Evolutionary conservation across 345 rosid genomes (phyloP).

Genomic region (Excoecaria cochinchinensis): DNA sequence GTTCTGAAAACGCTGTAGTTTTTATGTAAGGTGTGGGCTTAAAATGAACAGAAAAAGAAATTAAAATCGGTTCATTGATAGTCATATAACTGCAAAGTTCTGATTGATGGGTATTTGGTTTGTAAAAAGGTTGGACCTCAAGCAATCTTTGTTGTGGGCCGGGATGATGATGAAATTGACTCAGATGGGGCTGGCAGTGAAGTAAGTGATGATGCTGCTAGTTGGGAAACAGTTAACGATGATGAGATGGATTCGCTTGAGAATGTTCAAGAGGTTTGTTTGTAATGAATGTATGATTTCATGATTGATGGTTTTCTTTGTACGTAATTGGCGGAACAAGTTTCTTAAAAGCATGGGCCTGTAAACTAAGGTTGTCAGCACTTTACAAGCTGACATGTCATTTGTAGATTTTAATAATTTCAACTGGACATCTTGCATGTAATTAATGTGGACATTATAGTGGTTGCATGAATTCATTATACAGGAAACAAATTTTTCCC

Average conservation of each 20-base stretch:
- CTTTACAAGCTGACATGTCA: not conserved
- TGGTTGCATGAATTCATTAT: not conserved
- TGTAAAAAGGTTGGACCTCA: slow-evolving; percentile 91
- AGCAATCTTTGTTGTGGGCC: slow-evolving; percentile 90
- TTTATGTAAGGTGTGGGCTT: not conserved
- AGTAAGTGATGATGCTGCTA: slow-evolving; percentile 84
- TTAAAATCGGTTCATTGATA: slow-evolving; percentile 4
- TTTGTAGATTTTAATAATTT: not conserved
- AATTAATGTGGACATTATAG: not conserved
- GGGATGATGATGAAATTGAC: slow-evolving; percentile 90
- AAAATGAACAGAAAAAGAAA: not conserved
- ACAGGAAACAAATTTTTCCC: not conserved
- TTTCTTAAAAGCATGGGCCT: not conserved
- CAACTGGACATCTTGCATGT: not conserved
- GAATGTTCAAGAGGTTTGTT: slow-evolving; percentile 71
- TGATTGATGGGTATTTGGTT: slow-evolving; percentile 21
- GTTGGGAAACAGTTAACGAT: slow-evolving; percentile 94
- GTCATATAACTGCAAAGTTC: slow-evolving; percentile 17
- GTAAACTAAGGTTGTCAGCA: not conserved
- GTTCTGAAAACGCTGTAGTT: not conserved
- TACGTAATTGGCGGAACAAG: not conserved
- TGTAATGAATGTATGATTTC: slow-evolving; percentile 10
- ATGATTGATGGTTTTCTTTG: not conserved
- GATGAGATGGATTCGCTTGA: slow-evolving; percentile 61
- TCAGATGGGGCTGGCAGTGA: slow-evolving; percentile 83